These are phyloP conservation scores for Colletotrichum chrysophilum DNA, from an alignment of 2,329 filamentous ascomycete species.

Conservation along the genomic window DNA sequence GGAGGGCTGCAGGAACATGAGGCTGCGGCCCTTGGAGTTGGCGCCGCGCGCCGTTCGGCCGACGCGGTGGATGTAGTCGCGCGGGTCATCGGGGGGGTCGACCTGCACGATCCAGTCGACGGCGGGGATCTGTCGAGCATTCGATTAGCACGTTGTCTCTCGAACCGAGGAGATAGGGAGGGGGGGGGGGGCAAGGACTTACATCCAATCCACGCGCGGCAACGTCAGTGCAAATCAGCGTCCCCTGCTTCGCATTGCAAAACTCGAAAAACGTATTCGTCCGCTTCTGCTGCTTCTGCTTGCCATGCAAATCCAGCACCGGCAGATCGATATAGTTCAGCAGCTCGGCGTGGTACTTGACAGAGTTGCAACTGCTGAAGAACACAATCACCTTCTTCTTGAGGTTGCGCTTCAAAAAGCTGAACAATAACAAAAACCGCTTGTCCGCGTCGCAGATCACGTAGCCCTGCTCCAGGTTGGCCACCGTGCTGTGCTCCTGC, in stretches of 20 bases:
- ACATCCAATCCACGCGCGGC: conserved; percentile 92
- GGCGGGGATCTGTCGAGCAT: conserved; percentile 34
- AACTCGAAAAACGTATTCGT: conserved; percentile 99
- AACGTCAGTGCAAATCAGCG: conserved; percentile 94
- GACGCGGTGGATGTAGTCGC: conserved; percentile 94
- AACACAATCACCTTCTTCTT: conserved; percentile 99
- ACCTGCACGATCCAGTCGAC: conserved; percentile 98
- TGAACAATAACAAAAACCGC: conserved; percentile 91
- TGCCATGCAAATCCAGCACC: conserved; percentile 86
- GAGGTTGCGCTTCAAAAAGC: conserved; percentile 88
- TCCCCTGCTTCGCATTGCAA: conserved; percentile 76
- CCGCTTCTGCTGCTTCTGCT: conserved; percentile 99
- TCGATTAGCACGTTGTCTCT: neutral
- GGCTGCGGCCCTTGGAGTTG: conserved; percentile 81
- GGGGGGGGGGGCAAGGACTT: conserved; percentile 34
- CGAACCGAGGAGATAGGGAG: neutral
- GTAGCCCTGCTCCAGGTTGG: conserved; percentile 94
- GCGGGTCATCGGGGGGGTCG: conserved; percentile 89
- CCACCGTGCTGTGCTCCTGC: conserved; percentile 90
- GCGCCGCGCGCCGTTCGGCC: conserved; percentile 90
- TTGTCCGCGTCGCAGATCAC: conserved; percentile 93
- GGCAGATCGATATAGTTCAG: conserved; percentile 97
- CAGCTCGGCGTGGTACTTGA: conserved; percentile 94
- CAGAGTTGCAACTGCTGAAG: conserved; percentile 89
- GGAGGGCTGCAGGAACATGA: conserved; percentile 91